Evolutionary conservation across 2,329 filamentous ascomycete genomes (phyloP).

Genomic region (Penicillium corylophilum): DNA sequence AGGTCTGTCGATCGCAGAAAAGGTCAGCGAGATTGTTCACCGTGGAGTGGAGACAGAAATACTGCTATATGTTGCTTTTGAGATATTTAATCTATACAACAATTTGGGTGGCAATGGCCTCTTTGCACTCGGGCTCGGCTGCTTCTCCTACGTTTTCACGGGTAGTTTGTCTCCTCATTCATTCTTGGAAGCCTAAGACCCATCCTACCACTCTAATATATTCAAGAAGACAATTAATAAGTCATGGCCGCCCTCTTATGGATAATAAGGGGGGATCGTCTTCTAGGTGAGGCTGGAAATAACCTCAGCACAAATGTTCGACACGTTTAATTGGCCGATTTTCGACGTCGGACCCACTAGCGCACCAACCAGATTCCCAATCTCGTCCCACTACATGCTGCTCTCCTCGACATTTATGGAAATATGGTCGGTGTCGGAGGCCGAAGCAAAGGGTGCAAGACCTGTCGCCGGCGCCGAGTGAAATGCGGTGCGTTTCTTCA

Average conservation of each 20-base stretch:
- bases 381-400: neutral
- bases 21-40: slow-evolving; percentile 13
- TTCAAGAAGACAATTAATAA: no score
- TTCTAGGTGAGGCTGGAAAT: no score
- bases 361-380: neutral
- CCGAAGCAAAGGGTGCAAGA: slow-evolving; percentile 19
- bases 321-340: neutral
- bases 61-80: no score
- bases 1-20: slow-evolving; percentile 17
- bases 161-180: no score
- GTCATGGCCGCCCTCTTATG: neutral
- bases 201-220: no score
- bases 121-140: no score
- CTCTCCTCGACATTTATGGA: neutral
- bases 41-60: slow-evolving; percentile 10
- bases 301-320: neutral
- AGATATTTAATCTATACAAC: no score
- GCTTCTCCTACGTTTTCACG: no score
- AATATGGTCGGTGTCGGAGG: slow-evolving; percentile 15
- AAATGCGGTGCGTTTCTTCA: slow-evolving; percentile 14
- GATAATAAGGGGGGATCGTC: neutral
- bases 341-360: neutral
- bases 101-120: no score
- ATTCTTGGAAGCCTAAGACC: no score
- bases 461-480: slow-evolving; percentile 14